Conservation (phyloP, 306 rosid species). For the Datisca glomerata region DNA sequence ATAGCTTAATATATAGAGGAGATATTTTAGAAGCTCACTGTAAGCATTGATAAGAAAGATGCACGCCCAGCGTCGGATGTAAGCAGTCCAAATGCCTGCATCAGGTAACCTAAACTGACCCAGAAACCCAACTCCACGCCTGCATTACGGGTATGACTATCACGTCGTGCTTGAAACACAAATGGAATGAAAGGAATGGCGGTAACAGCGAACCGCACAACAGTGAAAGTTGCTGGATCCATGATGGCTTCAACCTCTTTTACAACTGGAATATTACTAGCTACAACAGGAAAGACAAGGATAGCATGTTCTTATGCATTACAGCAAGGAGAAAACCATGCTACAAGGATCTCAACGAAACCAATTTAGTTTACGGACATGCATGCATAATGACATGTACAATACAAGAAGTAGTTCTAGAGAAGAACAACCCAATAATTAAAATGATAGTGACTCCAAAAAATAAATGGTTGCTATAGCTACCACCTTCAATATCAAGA, state of each 20-base stretch:
- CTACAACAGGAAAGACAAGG: constrained; percentile 23
- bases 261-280: constrained; percentile 61
- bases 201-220: constrained; percentile 49
- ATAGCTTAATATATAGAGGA: neutral
- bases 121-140: constrained; percentile 78
- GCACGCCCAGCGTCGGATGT: constrained; percentile 82
- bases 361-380: too few species aligned
- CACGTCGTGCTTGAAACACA: constrained; percentile 30
- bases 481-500: too few species aligned
- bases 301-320: too few species aligned
- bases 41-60: constrained; percentile 52
- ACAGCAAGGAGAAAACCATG: too few species aligned
- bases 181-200: constrained; percentile 63
- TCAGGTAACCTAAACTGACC: constrained; percentile 71
- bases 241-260: constrained; percentile 61
- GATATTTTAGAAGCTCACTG: constrained; percentile 27
- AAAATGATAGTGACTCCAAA: too few species aligned
- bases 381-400: too few species aligned
- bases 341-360: neutral
- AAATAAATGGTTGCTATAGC: too few species aligned
- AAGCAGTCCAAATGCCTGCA: constrained; percentile 65
- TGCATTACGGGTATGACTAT: constrained; percentile 38
- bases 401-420: too few species aligned
- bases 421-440: too few species aligned
- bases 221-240: constrained; percentile 63